phyloP scores from a whole-genome alignment of 306 rosid genomes.

The Rubus idaeus region DNA sequence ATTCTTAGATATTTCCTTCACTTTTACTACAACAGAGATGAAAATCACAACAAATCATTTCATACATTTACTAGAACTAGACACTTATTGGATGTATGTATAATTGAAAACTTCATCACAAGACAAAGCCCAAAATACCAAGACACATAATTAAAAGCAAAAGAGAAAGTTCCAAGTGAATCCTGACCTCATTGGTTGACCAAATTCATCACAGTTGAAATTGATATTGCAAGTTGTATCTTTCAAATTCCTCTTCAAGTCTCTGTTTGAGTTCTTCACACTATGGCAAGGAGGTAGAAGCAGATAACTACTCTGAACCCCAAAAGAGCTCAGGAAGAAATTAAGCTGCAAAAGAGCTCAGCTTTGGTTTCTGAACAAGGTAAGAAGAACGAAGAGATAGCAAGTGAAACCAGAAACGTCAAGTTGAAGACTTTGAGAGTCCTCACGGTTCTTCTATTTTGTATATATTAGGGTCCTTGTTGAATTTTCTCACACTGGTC shows the following conservation, averaged over 20 bases:
- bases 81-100: neutral
- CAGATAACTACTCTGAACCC: neutral
- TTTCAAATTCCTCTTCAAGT: neutral
- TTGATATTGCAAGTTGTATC: neutral
- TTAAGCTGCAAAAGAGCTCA: neutral
- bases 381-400: constrained; percentile 7
- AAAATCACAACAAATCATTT: neutral
- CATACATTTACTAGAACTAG: neutral
- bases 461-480: neutral
- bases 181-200: constrained; percentile 7
- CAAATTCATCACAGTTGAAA: constrained; percentile 8
- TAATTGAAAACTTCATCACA: neutral
- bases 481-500: neutral
- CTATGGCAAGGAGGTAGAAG: neutral
- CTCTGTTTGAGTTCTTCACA: neutral
- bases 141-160: neutral
- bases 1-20: neutral
- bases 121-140: neutral
- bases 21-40: neutral
- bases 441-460: neutral
- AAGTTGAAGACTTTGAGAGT: neutral
- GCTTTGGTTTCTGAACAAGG: neutral
- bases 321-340: neutral
- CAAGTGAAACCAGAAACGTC: constrained; percentile 10
- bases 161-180: neutral